These are phyloP conservation scores for Ogataea philodendri DNA, from an alignment of 805 yeast genomes.

Conservation along the genomic window DNA sequence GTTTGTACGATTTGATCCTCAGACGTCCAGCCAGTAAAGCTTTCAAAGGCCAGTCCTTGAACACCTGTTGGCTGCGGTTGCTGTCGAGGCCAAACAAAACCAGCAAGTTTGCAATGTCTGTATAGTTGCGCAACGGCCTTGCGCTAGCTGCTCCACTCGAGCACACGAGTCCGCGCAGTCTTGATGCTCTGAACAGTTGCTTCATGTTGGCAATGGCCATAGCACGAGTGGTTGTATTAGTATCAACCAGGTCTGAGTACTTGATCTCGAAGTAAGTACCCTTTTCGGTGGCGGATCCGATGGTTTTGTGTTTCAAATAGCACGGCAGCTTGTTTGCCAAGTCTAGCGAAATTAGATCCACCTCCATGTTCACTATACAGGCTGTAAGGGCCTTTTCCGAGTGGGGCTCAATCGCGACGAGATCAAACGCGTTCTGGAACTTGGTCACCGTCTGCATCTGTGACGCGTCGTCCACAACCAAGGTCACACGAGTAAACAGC, in stretches of 20 bases:
- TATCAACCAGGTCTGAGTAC: constrained; percentile 53
- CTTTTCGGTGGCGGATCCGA: constrained; percentile 77
- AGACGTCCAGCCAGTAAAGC: constrained; percentile 73
- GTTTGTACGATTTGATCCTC: constrained; percentile 73
- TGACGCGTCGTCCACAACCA: constrained; percentile 73
- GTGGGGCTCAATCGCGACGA: constrained; percentile 77
- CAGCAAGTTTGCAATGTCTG: constrained; percentile 66
- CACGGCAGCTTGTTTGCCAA: constrained; percentile 65
- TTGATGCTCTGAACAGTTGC: constrained; percentile 74
- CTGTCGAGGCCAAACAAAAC: constrained; percentile 68
- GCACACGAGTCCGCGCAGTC: constrained; percentile 75
- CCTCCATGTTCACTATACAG: constrained; percentile 71
- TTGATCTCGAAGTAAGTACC: constrained; percentile 82
- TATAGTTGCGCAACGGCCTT: constrained; percentile 50
- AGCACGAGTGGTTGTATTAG: constrained; percentile 39
- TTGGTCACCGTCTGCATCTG: constrained; percentile 63
- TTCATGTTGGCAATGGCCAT: constrained; percentile 69
- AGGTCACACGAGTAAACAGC: constrained; percentile 69
- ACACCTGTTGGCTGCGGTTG: constrained; percentile 56
- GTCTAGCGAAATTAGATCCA: constrained; percentile 78
- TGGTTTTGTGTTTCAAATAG: constrained; percentile 76
- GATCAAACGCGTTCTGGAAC: constrained; percentile 54
- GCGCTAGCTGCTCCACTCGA: constrained; percentile 68
- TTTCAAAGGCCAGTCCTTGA: constrained; percentile 57
- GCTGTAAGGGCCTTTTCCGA: constrained; percentile 76